Base-by-base conservation (phyloP, 2,329 filamentous ascomycete species). In the Alternaria brassicae region DNA sequence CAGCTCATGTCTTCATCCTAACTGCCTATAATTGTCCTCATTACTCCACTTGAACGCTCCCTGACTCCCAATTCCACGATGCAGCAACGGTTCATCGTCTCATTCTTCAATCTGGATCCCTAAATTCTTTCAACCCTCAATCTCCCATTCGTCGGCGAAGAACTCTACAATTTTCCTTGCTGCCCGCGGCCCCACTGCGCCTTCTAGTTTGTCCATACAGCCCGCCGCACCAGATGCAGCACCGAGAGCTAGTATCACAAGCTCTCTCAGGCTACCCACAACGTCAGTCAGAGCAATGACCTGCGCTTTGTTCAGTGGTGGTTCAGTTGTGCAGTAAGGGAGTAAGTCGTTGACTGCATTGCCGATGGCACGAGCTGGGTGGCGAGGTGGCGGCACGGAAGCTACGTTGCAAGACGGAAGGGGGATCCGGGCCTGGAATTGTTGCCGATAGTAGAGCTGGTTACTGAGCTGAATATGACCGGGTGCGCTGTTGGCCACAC, bases 111-210 rank as follows among this genome's bases (percentile, higher is more conserved):
- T 12, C 2, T 9, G 15, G 6, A n/a, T 4, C 30, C 8, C 15
- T 10, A 13, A 6, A 17, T 25, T 7, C 23, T 17, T n/a, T 63
- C 21, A 63, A 2, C 61, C 61, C 25, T 67, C 58, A 13, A 72
- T 40, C 54, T 72, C 70, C 65, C 69, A 78, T 60, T 78, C 76
- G 3, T 73, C 71, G 7, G 25, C 45, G 45, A 73, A 78, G 59
- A 78, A 78, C 17, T 76, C 72, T 2, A 68, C 60, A 34, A 78
- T 61, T 13, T 64, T 61, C 7, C 28, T 23, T 15, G 71, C 63
- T 25, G 44, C 61, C 27, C 67, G 59, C 9, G 8, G 27, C 0
- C 73, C 77, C 21, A 78, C 55, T 6, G 70, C 66, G 9, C 34
- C 27, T 40, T 65, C 61, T n/a, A 77, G 41, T 36, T 19, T 64